A percentile compares a stretch with the other conserved stretches of the same genome.
Conservation (phyloP, 495 filamentous ascomycete species). For the Penicillium canescens region DNA sequence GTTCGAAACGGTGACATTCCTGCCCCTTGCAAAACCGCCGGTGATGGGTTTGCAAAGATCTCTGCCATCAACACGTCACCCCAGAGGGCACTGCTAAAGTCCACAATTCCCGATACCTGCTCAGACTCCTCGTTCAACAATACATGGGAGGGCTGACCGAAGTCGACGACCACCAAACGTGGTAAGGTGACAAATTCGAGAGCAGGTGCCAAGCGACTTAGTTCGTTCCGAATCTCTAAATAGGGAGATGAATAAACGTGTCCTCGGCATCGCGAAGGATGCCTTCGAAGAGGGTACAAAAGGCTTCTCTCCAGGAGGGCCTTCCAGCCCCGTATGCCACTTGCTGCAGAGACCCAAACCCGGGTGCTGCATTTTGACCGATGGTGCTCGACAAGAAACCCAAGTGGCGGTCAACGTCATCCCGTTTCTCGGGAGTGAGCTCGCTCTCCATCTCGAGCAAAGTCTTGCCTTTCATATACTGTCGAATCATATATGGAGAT, state of each 20-base stretch:
- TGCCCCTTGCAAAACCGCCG: conserved; percentile 40
- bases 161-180: conserved; percentile 57
- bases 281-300: conserved; percentile 59
- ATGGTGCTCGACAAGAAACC: conserved; percentile 33
- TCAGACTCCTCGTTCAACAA: conserved; percentile 53
- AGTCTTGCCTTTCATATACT: conserved; percentile 46
- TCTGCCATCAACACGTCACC: conserved; percentile 50
- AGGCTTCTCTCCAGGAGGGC: conserved; percentile 61
- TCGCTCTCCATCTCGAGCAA: conserved; percentile 40
- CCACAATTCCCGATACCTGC: conserved; percentile 44
- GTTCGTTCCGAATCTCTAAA: conserved; percentile 55
- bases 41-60: conserved; percentile 38
- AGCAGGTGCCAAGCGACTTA: conserved; percentile 42
- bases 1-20: conserved; percentile 27
- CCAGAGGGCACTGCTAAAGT: conserved; percentile 50
- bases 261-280: conserved; percentile 71
- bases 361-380: conserved; percentile 40
- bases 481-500: conserved; percentile 49
- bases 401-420: conserved; percentile 44
- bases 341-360: conserved; percentile 52
- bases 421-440: conserved; percentile 38
- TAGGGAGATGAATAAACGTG: conserved; percentile 68
- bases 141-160: conserved; percentile 57
- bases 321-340: conserved; percentile 50
- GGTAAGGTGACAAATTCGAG: conserved; percentile 60